Conservation (phyloP, 2,329 filamentous ascomycete species). For the Cordyceps pruinosa region DNA sequence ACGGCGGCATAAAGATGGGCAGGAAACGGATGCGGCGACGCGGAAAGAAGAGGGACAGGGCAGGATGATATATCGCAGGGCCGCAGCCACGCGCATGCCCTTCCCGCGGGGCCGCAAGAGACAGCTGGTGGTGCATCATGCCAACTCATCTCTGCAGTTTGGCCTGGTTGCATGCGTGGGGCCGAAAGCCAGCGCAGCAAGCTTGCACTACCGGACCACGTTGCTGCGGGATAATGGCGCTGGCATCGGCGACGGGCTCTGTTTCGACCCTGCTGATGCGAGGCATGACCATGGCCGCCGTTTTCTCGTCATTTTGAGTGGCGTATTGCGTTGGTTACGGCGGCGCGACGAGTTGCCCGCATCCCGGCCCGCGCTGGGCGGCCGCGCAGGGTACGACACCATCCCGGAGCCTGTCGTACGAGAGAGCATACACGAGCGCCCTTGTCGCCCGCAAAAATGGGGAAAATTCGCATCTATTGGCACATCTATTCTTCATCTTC, state of each 20-base stretch:
- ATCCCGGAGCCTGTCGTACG: neutral
- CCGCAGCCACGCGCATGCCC: slow-evolving; percentile 6
- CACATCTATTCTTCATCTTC: neutral
- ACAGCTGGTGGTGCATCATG: slow-evolving; percentile 14
- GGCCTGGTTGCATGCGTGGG: slow-evolving; percentile 11
- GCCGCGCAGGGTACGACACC: neutral
- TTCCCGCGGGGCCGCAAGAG: slow-evolving; percentile 1
- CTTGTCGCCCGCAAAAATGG: no score
- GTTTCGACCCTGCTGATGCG: neutral
- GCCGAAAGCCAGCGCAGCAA: slow-evolving; percentile 6
- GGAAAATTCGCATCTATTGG: neutral
- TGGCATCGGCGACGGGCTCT: no score
- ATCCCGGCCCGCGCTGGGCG: neutral
- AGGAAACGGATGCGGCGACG: neutral
- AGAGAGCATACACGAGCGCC: neutral
- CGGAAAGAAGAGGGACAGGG: neutral
- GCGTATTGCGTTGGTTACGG: neutral
- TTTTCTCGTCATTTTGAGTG: neutral
- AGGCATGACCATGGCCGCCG: neutral
- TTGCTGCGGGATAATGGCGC: neutral
- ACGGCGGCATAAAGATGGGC: neutral
- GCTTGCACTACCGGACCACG: slow-evolving; percentile 5
- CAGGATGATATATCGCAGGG: neutral
- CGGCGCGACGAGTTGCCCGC: neutral
- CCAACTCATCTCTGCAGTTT: slow-evolving; percentile 14